Percentiles rank a stretch among this genome's conserved stretches.
These are phyloP conservation scores for Hypoxylon sp. DNA, from an alignment of 2,329 filamentous ascomycete species.

Conservation along the genomic window DNA sequence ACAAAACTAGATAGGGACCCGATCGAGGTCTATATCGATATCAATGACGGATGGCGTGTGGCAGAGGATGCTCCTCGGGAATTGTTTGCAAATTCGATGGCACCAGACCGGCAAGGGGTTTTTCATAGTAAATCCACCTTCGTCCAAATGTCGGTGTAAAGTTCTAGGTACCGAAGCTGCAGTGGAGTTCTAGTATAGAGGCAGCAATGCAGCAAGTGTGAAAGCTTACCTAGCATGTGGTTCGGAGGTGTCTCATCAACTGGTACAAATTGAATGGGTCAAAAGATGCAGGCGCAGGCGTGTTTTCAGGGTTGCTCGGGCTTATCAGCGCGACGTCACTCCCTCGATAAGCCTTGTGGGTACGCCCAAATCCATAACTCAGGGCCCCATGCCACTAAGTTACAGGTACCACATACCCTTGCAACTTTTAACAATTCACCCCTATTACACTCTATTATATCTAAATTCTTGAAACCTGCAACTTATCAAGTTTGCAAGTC, in stretches of 20 bases:
- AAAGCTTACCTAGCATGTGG: slow-evolving; percentile 1
- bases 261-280: not conserved
- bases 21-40: slow-evolving; percentile 8
- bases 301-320: slow-evolving; percentile 21
- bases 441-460: too few species aligned
- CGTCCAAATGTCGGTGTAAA: slow-evolving; percentile 23
- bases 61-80: slow-evolving; percentile 8
- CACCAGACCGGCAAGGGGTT: slow-evolving; percentile 4
- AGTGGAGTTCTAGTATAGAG: slow-evolving; percentile 21
- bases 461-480: too few species aligned
- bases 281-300: slow-evolving; percentile 14
- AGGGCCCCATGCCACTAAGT: not conserved
- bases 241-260: slow-evolving; percentile 14
- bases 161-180: slow-evolving; percentile 2
- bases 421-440: not conserved
- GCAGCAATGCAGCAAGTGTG: slow-evolving; percentile 8
- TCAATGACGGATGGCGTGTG: slow-evolving; percentile 12
- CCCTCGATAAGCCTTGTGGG: slow-evolving; percentile 35
- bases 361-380: not conserved
- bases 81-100: slow-evolving; percentile 14
- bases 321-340: slow-evolving; percentile 50
- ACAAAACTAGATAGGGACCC: slow-evolving; percentile 3
- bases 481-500: too few species aligned
- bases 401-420: not conserved
- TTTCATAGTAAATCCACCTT: slow-evolving; percentile 11